Percentiles rank a stretch among this genome's conserved stretches.
These are phyloP conservation scores for Backusella tuberculispora DNA, from an alignment of 192 early-diverging fungal genomes.

Conservation along the genomic window DNA sequence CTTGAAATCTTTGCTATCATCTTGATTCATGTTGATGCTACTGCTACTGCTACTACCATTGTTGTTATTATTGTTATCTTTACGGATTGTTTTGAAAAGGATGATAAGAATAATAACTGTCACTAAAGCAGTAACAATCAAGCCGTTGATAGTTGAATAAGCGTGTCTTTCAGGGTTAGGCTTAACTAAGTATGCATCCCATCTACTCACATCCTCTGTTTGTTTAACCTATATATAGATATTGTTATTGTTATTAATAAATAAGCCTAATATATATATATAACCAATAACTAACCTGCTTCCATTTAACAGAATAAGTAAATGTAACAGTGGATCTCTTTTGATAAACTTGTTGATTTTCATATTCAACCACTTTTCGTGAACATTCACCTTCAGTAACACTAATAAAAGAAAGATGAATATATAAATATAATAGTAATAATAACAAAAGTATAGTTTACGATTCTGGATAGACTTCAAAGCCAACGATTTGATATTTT, in stretches of 20 bases:
- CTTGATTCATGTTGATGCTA: constrained; percentile 32
- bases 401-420: neutral
- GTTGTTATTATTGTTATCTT: constrained; percentile 49
- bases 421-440: neutral
- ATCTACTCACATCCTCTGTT: constrained; percentile 55
- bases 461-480: constrained; percentile 75
- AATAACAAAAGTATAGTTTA: constrained; percentile 18
- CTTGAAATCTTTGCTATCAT: constrained; percentile 50
- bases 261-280: neutral
- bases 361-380: constrained; percentile 35
- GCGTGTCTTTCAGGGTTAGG: constrained; percentile 61
- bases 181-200: constrained; percentile 65
- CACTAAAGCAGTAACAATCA: constrained; percentile 66
- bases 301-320: constrained; percentile 76
- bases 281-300: constrained; percentile 47
- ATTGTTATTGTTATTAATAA: neutral
- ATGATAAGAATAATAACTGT: constrained; percentile 70
- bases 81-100: constrained; percentile 66
- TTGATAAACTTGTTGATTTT: constrained; percentile 40
- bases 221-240: neutral
- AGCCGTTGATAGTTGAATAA: constrained; percentile 73
- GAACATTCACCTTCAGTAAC: constrained; percentile 26
- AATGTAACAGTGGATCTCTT: constrained; percentile 53
- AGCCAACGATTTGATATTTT: constrained; percentile 57
- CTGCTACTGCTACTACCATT: constrained; percentile 44